Conservation (phyloP, 495 filamentous ascomycete species). For the Aspergillus leporis region DNA sequence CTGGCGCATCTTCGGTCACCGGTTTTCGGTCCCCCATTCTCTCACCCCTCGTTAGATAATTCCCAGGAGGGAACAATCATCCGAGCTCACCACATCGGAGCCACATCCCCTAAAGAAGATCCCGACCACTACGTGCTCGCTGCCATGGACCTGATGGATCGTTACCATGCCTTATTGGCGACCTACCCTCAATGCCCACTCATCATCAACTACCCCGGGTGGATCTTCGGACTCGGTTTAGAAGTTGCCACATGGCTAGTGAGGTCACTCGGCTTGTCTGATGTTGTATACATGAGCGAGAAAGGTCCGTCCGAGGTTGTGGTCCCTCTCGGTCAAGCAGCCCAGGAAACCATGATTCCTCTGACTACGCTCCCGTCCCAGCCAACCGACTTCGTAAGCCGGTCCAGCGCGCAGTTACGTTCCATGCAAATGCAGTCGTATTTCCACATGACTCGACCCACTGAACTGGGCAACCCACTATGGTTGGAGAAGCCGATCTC, state of each 20-base stretch:
- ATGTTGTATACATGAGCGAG: conserved; percentile 75
- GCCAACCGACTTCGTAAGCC: conserved; percentile 58
- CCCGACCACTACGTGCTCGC: conserved; percentile 69
- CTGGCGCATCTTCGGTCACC: conserved; percentile 63
- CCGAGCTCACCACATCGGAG: conserved; percentile 71
- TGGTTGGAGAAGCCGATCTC: conserved; percentile 54
- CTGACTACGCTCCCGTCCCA: conserved; percentile 55
- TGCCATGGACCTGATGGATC: conserved; percentile 64
- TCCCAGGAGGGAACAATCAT: conserved; percentile 44
- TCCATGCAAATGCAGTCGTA: conserved; percentile 82
- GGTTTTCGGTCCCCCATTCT: conserved; percentile 74
- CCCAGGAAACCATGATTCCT: conserved; percentile 31
- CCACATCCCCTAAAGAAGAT: conserved; percentile 67
- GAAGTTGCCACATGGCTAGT: conserved; percentile 69
- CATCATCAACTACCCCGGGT: conserved; percentile 80
- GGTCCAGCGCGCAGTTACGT: conserved; percentile 67
- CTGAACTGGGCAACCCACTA: conserved; percentile 32
- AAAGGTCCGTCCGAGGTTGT: conserved; percentile 67
- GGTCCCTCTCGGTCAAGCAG: conserved; percentile 49
- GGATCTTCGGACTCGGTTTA: conserved; percentile 75
- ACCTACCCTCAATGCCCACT: conserved; percentile 55
- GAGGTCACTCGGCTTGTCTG: conserved; percentile 44
- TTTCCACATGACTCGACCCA: conserved; percentile 57
- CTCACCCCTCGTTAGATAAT: conserved; percentile 55
- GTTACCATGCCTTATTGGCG: conserved; percentile 54